Percentiles rank a stretch among this genome's conserved stretches.
Conservation (phyloP, 805 yeast genomes). For the Citeromyces nyonsensis region DNA sequence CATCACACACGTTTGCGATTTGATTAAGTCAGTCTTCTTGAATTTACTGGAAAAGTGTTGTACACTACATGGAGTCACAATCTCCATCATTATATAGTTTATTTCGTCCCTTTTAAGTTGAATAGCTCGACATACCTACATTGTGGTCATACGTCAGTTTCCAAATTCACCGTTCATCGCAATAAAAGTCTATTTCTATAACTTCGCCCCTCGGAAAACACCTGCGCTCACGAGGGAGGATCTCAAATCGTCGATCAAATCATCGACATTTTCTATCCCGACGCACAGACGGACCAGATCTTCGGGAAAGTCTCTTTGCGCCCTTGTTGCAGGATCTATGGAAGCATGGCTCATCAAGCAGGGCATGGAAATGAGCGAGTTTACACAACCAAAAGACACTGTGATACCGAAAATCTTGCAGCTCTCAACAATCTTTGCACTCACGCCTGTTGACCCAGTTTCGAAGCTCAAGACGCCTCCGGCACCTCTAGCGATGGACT, state of each 20-base stretch:
- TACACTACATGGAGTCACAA: no score
- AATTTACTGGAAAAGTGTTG: no score
- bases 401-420: conserved; percentile 76
- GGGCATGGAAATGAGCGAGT: conserved; percentile 85
- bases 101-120: no score
- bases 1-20: no score
- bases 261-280: conserved; percentile 77
- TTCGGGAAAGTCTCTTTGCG: conserved; percentile 83
- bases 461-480: conserved; percentile 87
- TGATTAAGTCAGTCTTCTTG: no score
- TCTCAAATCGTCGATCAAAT: conserved; percentile 61
- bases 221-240: no score
- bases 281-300: conserved; percentile 82
- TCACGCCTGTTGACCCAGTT: conserved; percentile 56
- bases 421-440: conserved; percentile 61
- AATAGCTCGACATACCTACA: no score
- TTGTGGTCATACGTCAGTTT: no score
- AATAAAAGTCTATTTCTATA: no score
- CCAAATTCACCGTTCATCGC: no score
- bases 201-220: no score
- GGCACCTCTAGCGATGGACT: conserved; percentile 62
- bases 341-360: conserved; percentile 97
- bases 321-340: conserved; percentile 74
- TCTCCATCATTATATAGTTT: no score
- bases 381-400: conserved; percentile 90